phyloP scores from a whole-genome alignment of 805 yeast species.

The Candida oleophila region DNA sequence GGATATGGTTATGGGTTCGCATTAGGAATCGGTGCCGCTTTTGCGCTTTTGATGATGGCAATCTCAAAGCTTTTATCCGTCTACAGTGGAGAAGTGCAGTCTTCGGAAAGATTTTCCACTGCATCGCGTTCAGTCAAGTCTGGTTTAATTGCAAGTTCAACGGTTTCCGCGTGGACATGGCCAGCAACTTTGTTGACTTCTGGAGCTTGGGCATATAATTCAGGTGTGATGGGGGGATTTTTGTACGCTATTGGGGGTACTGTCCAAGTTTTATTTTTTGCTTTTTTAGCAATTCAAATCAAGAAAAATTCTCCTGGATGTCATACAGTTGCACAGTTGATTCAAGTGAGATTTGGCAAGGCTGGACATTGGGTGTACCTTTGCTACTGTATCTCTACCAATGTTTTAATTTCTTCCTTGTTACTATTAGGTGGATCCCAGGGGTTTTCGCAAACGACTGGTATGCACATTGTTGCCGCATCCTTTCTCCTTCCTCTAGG shows the following conservation, averaged over 20 bases:
- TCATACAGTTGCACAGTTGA: conserved; percentile 25
- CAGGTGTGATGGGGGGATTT: conserved; percentile 43
- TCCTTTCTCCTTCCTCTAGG: conserved; percentile 51
- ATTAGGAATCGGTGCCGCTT: conserved; percentile 46
- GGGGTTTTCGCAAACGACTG: conserved; percentile 38
- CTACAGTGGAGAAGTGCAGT: conserved; percentile 40
- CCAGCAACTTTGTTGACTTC: conserved; percentile 31
- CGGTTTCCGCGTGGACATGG: conserved; percentile 50
- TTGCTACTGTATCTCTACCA: conserved; percentile 11
- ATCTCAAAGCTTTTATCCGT: conserved; percentile 31
- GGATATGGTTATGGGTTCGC: conserved; percentile 41
- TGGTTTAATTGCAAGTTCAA: conserved; percentile 43
- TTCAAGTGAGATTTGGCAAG: conserved; percentile 12
- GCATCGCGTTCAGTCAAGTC: conserved; percentile 44
- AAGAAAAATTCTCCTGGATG: conserved; percentile 39
- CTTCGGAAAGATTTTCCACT: conserved; percentile 43
- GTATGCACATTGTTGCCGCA: conserved; percentile 47
- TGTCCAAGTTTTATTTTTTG: conserved; percentile 16
- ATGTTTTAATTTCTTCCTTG: conserved; percentile 12
- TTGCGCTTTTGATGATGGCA: conserved; percentile 38
- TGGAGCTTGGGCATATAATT: conserved; percentile 37
- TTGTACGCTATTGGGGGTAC: conserved; percentile 35
- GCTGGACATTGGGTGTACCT: conserved; percentile 13
- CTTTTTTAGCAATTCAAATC: conserved; percentile 18
- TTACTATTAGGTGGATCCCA: conserved; percentile 46